Percentiles rank a stretch among this genome's conserved stretches.
phyloP scores from a whole-genome alignment of 164 flowering plant species.

The Tetrastigma voinierianum region DNA sequence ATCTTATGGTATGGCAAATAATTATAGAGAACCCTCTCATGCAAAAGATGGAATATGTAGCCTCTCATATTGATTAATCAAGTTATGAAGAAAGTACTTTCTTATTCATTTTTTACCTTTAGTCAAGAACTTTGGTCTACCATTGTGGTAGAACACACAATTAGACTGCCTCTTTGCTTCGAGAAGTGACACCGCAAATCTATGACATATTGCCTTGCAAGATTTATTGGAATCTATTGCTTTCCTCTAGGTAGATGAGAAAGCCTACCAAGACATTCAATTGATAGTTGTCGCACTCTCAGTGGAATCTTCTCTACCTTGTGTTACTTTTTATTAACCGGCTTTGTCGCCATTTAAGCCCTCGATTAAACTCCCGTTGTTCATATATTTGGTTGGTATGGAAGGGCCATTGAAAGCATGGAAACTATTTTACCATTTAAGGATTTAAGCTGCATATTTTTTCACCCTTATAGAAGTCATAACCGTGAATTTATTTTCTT shows the following conservation, averaged over 20 bases:
- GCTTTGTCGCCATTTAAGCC: too few species aligned
- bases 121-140: too few species aligned
- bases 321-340: constrained; percentile 17
- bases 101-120: neutral
- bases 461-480: neutral
- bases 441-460: neutral
- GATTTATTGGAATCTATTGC: constrained; percentile 69
- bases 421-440: neutral
- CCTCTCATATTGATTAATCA: too few species aligned
- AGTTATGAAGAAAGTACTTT: neutral
- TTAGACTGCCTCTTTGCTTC: neutral
- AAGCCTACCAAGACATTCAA: constrained; percentile 51
- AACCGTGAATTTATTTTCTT: neutral
- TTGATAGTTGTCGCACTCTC: constrained; percentile 71
- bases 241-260: constrained; percentile 81
- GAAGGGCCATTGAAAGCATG: neutral
- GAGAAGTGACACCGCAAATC: neutral
- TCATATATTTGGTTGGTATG: neutral
- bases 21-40: too few species aligned
- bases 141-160: too few species aligned
- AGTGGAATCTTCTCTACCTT: constrained; percentile 63
- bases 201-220: constrained; percentile 39
- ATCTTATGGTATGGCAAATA: too few species aligned
- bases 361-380: too few species aligned
- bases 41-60: too few species aligned